phyloP scores from a whole-genome alignment of 441 rosid genomes.

The Isatis lusitanica region DNA sequence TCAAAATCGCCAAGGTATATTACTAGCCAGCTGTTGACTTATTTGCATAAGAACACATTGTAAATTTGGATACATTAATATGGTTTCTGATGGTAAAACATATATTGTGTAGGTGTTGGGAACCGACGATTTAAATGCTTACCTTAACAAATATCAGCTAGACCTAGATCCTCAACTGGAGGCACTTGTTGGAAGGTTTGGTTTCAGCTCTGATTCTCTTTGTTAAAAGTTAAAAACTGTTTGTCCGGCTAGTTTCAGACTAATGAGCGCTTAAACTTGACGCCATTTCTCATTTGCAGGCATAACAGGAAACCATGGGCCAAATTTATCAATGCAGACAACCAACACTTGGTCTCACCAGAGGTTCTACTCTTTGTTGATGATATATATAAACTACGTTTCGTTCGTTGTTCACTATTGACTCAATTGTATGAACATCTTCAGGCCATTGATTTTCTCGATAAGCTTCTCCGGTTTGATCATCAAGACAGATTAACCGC shows the following conservation, averaged over 20 bases:
- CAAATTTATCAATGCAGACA: conserved; percentile 72
- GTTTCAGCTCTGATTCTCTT: conserved; percentile 4
- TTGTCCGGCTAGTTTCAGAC: not conserved
- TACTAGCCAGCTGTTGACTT: not conserved
- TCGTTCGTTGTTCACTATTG: not conserved
- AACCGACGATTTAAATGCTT: conserved; percentile 80
- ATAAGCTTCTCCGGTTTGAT: conserved; percentile 81
- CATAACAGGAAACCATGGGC: conserved; percentile 85
- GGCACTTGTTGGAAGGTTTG: conserved; percentile 84
- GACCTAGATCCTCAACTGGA: conserved; percentile 89
- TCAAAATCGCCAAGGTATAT: conserved; percentile 87
- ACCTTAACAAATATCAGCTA: conserved; percentile 77
- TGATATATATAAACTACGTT: not conserved
- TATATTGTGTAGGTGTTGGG: conserved; percentile 61
- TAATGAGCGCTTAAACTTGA: not conserved
- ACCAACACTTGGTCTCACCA: conserved; percentile 83
- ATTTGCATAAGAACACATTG: not conserved
- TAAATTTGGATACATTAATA: not conserved
- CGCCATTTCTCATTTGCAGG: conserved; percentile 42
- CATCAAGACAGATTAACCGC: conserved; percentile 90
- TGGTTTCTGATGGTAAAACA: not conserved
- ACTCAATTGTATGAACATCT: conserved; percentile 1
- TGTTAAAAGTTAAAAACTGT: not conserved
- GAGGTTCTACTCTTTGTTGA: conserved; percentile 44
- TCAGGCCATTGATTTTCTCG: conserved; percentile 87